phyloP scores from a whole-genome alignment of 805 yeast genomes.

The Yamadazyma philogaea region DNA sequence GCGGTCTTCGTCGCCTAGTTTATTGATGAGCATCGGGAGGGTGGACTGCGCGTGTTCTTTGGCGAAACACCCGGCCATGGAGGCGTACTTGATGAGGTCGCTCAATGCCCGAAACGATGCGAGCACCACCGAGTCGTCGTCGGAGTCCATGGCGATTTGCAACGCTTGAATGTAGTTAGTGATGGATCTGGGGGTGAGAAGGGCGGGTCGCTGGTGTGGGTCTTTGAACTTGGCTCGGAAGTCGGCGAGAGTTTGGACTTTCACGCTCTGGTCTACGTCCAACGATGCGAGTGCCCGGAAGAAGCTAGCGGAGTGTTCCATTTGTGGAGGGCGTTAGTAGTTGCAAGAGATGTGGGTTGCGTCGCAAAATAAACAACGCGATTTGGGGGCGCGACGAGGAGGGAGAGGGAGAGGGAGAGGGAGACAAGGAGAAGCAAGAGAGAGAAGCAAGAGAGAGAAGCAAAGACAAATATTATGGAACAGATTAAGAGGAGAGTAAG shows the following conservation, averaged over 20 bases:
- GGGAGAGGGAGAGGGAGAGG: neutral
- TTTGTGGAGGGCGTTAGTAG: no score
- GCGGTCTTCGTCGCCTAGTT: slow-evolving; percentile 5
- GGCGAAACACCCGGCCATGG: slow-evolving; percentile 5
- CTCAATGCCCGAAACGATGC: slow-evolving; percentile 4
- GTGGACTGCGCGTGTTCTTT: slow-evolving; percentile 6
- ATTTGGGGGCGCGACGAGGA: neutral
- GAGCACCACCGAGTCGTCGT: neutral
- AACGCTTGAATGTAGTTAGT: slow-evolving; percentile 7
- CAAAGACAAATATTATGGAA: no score
- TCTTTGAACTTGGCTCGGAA: slow-evolving; percentile 3
- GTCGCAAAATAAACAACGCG: slow-evolving; percentile 7
- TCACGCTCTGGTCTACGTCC: neutral
- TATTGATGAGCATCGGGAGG: slow-evolving; percentile 6
- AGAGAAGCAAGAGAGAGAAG: neutral
- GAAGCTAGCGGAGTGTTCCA: slow-evolving; percentile 1
- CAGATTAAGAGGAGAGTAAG: no score
- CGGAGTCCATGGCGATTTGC: slow-evolving; percentile 1
- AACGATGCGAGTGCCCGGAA: slow-evolving; percentile 2
- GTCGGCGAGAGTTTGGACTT: slow-evolving; percentile 1
- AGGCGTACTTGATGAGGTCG: slow-evolving; percentile 8
- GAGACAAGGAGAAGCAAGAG: neutral
- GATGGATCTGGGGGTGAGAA: slow-evolving; percentile 1
- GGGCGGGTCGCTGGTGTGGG: neutral
- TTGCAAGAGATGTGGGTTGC: neutral